These are phyloP conservation scores for Aspergillus carbonarius DNA, from an alignment of 2,329 filamentous ascomycete genomes.

Conservation along the genomic window DNA sequence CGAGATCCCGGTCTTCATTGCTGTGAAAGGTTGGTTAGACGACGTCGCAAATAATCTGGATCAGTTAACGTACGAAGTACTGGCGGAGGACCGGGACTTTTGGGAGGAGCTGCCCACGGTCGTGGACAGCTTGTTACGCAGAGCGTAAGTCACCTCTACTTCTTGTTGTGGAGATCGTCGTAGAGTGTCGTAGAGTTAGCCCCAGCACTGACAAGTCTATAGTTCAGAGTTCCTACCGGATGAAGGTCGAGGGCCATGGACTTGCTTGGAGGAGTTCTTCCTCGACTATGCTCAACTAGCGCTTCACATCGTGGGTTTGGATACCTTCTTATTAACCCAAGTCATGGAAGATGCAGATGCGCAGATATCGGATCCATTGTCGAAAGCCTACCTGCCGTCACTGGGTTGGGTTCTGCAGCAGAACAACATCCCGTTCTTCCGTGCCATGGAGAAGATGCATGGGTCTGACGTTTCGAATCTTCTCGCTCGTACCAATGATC, in stretches of 20 bases:
- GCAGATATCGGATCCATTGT: slow-evolving; percentile 30
- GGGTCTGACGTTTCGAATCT: slow-evolving; percentile 28
- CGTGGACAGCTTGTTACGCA: slow-evolving; percentile 41
- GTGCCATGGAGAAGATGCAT: slow-evolving; percentile 31
- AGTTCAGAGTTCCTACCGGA: slow-evolving; percentile 35
- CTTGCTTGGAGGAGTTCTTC: slow-evolving; percentile 44
- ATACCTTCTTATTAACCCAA: slow-evolving; percentile 34
- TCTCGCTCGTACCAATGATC: slow-evolving; percentile 31
- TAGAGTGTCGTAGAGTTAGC: too few species aligned
- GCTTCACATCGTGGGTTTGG: slow-evolving; percentile 43
- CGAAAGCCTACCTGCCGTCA: slow-evolving; percentile 35
- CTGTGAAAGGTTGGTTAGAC: slow-evolving; percentile 46
- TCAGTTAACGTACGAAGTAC: slow-evolving; percentile 34
- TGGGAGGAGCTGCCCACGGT: slow-evolving; percentile 46
- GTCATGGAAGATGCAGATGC: slow-evolving; percentile 30
- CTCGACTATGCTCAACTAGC: slow-evolving; percentile 41
- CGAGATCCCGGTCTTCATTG: slow-evolving; percentile 32
- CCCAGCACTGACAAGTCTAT: slow-evolving; percentile 6
- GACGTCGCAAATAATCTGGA: slow-evolving; percentile 36
- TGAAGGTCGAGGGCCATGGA: slow-evolving; percentile 29
- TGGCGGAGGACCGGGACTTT: slow-evolving; percentile 43
- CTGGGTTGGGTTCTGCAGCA: slow-evolving; percentile 38
- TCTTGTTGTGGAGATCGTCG: too few species aligned
- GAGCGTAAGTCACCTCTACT: slow-evolving; percentile 31
- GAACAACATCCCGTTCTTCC: slow-evolving; percentile 38